Percentiles rank a stretch among this genome's conserved stretches.
Conservation (phyloP, 2,329 filamentous ascomycete genomes). For the Alternaria novae-zelandiae region DNA sequence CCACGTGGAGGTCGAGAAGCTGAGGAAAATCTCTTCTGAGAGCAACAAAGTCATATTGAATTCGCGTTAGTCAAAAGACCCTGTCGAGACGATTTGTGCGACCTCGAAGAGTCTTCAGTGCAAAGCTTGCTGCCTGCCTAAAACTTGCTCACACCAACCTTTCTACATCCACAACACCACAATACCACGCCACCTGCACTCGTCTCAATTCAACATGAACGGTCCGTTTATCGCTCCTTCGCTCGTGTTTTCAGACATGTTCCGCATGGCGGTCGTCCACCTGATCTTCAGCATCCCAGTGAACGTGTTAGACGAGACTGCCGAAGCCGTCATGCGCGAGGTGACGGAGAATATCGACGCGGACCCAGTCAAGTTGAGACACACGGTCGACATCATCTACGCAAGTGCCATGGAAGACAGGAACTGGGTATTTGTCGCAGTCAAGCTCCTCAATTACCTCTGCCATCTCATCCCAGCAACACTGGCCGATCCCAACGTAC, state of each 20-base stretch:
- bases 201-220: not conserved
- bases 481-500: not conserved
- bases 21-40: not conserved
- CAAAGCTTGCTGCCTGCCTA: not conserved
- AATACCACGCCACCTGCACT: not conserved
- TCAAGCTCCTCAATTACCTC: not conserved
- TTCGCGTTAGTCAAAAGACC: not conserved
- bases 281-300: not conserved
- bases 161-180: not conserved
- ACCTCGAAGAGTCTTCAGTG: not conserved
- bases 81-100: not conserved
- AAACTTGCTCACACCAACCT: not conserved
- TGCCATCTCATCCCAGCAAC: not conserved
- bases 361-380: not conserved
- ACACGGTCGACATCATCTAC: not conserved
- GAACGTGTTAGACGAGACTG: not conserved
- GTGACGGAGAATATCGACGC: not conserved
- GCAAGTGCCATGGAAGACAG: not conserved
- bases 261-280: not conserved
- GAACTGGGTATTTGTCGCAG: not conserved
- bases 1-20: constrained; percentile 40
- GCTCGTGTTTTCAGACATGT: not conserved
- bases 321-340: not conserved
- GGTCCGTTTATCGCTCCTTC: not conserved
- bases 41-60: not conserved